Base-by-base conservation (phyloP, 2,329 filamentous ascomycete genomes). In the Xylariaceae sp. region DNA sequence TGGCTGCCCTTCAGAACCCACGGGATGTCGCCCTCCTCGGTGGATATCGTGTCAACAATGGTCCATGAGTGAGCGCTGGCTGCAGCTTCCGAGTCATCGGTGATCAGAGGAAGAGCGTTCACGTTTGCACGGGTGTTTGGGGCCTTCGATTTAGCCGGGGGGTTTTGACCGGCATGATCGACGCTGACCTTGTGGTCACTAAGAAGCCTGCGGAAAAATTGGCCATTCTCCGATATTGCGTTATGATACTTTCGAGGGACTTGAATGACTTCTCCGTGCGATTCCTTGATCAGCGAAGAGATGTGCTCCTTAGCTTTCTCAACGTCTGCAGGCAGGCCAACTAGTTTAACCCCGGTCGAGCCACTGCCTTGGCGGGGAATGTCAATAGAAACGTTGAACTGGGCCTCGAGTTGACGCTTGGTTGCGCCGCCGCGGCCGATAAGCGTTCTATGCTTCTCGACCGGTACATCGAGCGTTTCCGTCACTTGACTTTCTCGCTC, bases 401-500 rank as follows among this genome's bases (percentile, higher is more conserved):
- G 83, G 36, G 86, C 80, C 76, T 99, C 94, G 22, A 99, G 80
- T 60, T 87, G 82, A 59, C 89, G 88, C 70, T 95, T 88, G 46
- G 84, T 85, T 62, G 96, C 91, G 59, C 95, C 94, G 59, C 90
- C 91, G 53, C 91, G 89, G 40, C 94, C 94, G 67, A 99, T 97
- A 21, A 99, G 80, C 8, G 89, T 80, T 50, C 92, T 82, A 71
- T 99, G 95, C 77, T 96, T 95, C 64, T 94, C 88, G 12, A 86
- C 85, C 15, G 92, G 88, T 34, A 99, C 85, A 32, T 96, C 91
- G 22, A 96, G 68, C 15, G 80, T 79, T 65, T 89, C 86, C 0
- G 85, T 88, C 39, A 89, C 82, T 72, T 96, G 89, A 69, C 83
- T 92, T 64, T 92, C 88, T 36, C 89, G 86, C 68, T 95, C 83